Conservation (phyloP, 2,329 filamentous ascomycete genomes). For the Chaetomiaceae sp. region DNA sequence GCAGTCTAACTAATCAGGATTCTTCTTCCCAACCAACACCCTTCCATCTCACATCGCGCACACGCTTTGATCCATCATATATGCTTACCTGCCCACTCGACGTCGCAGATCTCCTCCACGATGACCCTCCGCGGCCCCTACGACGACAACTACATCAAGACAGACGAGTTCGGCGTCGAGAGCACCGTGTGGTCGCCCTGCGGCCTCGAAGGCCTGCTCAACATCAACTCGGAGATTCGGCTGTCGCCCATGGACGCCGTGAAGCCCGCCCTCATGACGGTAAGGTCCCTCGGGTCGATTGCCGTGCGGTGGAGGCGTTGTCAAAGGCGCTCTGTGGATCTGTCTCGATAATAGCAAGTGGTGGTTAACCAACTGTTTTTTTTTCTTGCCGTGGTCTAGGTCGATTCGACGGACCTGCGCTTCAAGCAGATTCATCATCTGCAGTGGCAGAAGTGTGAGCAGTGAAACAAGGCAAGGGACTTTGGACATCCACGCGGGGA, state of each 20-base stretch:
- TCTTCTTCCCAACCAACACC: no score
- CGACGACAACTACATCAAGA: conserved; percentile 40
- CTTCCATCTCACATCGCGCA: no score
- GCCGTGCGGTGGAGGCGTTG: conserved; percentile 10
- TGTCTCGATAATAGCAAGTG: not conserved
- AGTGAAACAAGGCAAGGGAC: not conserved
- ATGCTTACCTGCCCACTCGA: no score
- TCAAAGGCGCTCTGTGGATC: not conserved
- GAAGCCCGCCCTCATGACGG: conserved; percentile 27
- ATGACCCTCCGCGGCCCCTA: conserved; percentile 42
- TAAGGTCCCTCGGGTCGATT: conserved; percentile 19
- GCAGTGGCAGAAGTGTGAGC: conserved; percentile 28
- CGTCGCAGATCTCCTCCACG: conserved; percentile 37
- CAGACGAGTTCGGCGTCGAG: conserved; percentile 41
- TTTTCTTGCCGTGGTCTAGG: conserved; percentile 16
- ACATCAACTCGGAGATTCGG: conserved; percentile 51
- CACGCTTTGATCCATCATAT: no score
- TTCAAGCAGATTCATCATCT: conserved; percentile 31
- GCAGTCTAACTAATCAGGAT: no score
- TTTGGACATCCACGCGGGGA: not conserved
- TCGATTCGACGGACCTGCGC: conserved; percentile 31
- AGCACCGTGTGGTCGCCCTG: conserved; percentile 51
- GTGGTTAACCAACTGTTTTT: not conserved
- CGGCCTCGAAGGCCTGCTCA: conserved; percentile 45
- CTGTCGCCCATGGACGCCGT: conserved; percentile 23